These are phyloP conservation scores for Cyphellophora attinorum DNA, from an alignment of 2,329 filamentous ascomycete genomes.

Conservation along the genomic window DNA sequence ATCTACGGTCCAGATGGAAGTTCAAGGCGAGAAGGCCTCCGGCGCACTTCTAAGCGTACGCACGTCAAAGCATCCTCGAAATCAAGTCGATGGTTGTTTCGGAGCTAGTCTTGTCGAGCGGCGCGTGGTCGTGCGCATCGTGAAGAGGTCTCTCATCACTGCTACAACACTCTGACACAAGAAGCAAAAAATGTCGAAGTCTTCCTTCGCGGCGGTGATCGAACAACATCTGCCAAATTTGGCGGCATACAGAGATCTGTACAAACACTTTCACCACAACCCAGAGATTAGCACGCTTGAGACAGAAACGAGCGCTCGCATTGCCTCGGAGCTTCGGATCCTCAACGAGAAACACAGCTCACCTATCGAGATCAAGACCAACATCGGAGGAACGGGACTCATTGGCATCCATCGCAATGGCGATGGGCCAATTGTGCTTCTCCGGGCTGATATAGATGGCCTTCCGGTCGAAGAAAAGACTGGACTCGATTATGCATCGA, in stretches of 20 bases:
- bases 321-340: background rate
- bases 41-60: no score
- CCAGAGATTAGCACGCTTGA: conserved; percentile 52
- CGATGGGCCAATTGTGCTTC: conserved; percentile 31
- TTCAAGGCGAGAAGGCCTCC: no score
- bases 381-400: conserved; percentile 36
- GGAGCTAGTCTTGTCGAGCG: no score
- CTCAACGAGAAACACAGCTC: background rate
- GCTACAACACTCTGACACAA: no score
- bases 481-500: conserved; percentile 37
- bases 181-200: no score
- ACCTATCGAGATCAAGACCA: conserved; percentile 31
- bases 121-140: no score
- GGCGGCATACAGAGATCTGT: conserved; percentile 39
- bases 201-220: no score
- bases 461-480: conserved; percentile 40
- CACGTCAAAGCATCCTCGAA: no score
- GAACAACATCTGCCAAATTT: conserved; percentile 2
- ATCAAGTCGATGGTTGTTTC: no score
- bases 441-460: conserved; percentile 41
- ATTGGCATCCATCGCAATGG: conserved; percentile 33
- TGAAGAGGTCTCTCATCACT: no score
- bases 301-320: conserved; percentile 38
- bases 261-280: conserved; percentile 48
- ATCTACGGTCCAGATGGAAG: no score